Evolutionary conservation across 345 rosid species (phyloP).

Genomic region (Populus simonii): DNA sequence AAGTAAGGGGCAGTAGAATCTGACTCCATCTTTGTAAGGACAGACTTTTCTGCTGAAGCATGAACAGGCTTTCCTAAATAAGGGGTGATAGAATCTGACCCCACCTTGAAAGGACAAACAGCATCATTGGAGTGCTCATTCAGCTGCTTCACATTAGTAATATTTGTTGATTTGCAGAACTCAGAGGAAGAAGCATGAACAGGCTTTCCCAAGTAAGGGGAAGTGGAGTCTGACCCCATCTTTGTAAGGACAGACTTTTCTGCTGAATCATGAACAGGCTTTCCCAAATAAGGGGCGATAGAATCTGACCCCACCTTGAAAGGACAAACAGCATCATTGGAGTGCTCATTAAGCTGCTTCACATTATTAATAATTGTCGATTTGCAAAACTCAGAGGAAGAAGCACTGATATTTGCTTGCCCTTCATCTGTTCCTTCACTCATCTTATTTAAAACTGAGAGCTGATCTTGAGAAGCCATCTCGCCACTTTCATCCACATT

Average conservation of each 20-base stretch:
- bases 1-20: too few relatives aligned
- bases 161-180: conserved; percentile 35
- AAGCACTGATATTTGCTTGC: conserved; percentile 21
- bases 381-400: conserved; percentile 36
- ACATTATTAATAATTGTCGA: conserved; percentile 32
- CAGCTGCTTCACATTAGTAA: conserved; percentile 38
- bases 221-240: conserved; percentile 2
- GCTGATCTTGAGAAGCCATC: conserved; percentile 45
- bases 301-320: conserved; percentile 29
- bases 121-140: conserved; percentile 31
- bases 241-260: conserved; percentile 27
- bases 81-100: conserved; percentile 32
- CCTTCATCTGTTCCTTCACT: conserved; percentile 51
- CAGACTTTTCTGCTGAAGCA: conserved; percentile 32
- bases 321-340: conserved; percentile 29
- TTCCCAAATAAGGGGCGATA: conserved; percentile 31
- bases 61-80: conserved; percentile 28
- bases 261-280: conserved; percentile 27
- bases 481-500: conserved; percentile 41
- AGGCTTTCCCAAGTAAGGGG: too few relatives aligned
- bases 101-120: conserved; percentile 19
- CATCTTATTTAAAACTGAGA: conserved; percentile 34
- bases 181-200: conserved; percentile 23
- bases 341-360: conserved; percentile 38
- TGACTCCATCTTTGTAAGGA: conserved; percentile 23